These are phyloP conservation scores for Sarocladium strictum DNA, from an alignment of 2,329 filamentous ascomycete species.

Conservation along the genomic window DNA sequence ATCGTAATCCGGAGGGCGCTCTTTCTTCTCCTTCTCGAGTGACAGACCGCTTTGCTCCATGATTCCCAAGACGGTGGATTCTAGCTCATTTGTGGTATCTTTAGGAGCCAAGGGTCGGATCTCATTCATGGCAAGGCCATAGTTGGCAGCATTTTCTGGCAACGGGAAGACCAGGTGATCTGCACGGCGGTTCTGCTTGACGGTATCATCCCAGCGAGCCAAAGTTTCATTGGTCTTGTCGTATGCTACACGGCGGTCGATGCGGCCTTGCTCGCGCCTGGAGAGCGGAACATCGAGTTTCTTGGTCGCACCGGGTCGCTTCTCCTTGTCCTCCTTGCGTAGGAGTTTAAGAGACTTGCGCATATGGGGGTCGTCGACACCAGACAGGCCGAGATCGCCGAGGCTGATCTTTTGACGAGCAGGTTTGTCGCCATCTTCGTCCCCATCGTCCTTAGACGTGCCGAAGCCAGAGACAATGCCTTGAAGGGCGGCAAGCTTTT, in stretches of 20 bases:
- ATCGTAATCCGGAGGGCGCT: conserved; percentile 56
- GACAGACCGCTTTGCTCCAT: conserved; percentile 81
- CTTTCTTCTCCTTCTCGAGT: conserved; percentile 37
- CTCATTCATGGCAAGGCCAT: conserved; percentile 55
- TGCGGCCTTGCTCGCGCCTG: conserved; percentile 77
- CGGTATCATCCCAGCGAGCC: conserved; percentile 87
- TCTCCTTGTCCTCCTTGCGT: conserved; percentile 53
- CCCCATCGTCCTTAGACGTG: conserved; percentile 43
- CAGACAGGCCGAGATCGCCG: conserved; percentile 65
- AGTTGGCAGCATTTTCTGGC: conserved; percentile 60
- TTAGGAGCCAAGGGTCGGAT: conserved; percentile 58
- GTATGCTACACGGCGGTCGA: conserved; percentile 78
- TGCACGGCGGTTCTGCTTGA: conserved; percentile 86
- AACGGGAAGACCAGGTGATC: conserved; percentile 89
- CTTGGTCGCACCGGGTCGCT: conserved; percentile 40
- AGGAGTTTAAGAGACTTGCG: conserved; percentile 76
- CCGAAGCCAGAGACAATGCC: conserved; percentile 64
- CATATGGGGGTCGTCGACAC: conserved; percentile 66
- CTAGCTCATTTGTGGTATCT: conserved; percentile 67
- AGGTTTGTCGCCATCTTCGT: conserved; percentile 46
- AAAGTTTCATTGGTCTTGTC: conserved; percentile 89
- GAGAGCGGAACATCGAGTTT: conserved; percentile 80
- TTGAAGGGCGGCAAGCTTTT: conserved; percentile 59
- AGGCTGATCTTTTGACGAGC: conserved; percentile 65
- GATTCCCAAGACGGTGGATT: conserved; percentile 80